phyloP scores from a whole-genome alignment of 2,329 filamentous ascomycete genomes.

The Aplosporella prunicola region DNA sequence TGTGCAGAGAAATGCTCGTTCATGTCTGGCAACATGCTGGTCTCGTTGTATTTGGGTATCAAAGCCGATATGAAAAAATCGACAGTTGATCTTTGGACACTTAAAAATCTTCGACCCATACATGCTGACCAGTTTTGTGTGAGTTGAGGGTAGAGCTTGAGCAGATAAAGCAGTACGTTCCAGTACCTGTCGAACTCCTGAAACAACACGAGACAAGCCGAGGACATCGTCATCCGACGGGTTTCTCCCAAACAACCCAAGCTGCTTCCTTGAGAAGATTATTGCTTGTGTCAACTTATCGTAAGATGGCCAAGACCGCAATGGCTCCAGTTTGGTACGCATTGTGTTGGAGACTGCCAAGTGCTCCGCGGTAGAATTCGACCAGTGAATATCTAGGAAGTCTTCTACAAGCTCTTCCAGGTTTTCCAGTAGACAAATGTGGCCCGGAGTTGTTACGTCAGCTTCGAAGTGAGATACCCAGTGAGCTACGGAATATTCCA shows the following conservation, averaged over 20 bases:
- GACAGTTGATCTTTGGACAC: conserved; percentile 14
- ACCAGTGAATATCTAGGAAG: conserved; percentile 13
- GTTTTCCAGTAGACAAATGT: not conserved
- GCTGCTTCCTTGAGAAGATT: conserved; percentile 6
- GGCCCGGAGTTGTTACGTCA: not conserved
- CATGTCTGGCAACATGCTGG: conserved; percentile 13
- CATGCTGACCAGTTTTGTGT: too few species aligned
- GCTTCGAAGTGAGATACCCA: conserved; percentile 16
- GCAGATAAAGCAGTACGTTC: not conserved
- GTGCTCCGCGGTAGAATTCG: conserved; percentile 2
- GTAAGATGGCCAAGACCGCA: conserved; percentile 5
- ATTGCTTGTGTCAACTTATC: conserved; percentile 8
- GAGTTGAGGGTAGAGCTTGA: not conserved
- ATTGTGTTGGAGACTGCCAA: conserved; percentile 9
- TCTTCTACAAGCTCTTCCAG: conserved; percentile 12
- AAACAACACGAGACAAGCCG: conserved; percentile 1
- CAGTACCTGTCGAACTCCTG: not conserved
- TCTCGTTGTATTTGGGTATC: conserved; percentile 12
- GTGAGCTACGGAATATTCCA: conserved; percentile 14
- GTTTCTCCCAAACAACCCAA: conserved; percentile 9
- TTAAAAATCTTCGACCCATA: conserved; percentile 13
- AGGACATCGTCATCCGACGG: conserved; percentile 5
- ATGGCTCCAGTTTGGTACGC: conserved; percentile 9
- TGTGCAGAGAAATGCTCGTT: conserved; percentile 13
- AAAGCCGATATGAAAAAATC: conserved; percentile 13